Conservation (phyloP, 192 early-diverging fungal genomes). For the Funneliformis geosporum region DNA sequence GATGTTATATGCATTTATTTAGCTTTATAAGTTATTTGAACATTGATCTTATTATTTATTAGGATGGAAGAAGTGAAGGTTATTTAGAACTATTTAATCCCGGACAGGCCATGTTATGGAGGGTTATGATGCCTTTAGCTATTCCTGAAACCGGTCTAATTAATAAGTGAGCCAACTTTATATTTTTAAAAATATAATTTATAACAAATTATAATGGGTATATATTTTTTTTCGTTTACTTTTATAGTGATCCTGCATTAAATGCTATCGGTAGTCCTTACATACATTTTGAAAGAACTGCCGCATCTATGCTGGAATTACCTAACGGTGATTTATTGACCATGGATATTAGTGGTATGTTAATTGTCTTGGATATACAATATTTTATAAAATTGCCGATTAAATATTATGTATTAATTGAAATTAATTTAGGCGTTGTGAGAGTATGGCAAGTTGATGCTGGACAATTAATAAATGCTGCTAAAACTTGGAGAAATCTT, state of each 20-base stretch:
- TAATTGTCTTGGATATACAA: neutral
- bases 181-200: neutral
- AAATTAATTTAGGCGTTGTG: conserved; percentile 37
- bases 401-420: neutral
- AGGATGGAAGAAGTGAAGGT: conserved; percentile 59
- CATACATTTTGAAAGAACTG: conserved; percentile 45
- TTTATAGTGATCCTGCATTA: conserved; percentile 33
- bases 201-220: neutral
- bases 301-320: conserved; percentile 57
- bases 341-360: conserved; percentile 57
- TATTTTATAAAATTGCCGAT: no score
- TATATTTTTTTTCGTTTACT: neutral
- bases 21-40: neutral
- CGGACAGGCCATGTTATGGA: conserved; percentile 50
- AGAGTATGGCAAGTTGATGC: conserved; percentile 63
- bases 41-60: neutral
- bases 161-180: neutral
- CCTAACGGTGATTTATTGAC: conserved; percentile 54
- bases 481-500: conserved; percentile 61
- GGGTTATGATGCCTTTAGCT: conserved; percentile 52
- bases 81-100: conserved; percentile 57
- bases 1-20: neutral
- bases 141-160: conserved; percentile 36
- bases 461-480: conserved; percentile 52
- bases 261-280: conserved; percentile 38